A percentile compares a stretch with the other conserved stretches of the same genome.
Evolutionary conservation across 345 rosid genomes (phyloP).

Genomic region (Triadica sebifera): DNA sequence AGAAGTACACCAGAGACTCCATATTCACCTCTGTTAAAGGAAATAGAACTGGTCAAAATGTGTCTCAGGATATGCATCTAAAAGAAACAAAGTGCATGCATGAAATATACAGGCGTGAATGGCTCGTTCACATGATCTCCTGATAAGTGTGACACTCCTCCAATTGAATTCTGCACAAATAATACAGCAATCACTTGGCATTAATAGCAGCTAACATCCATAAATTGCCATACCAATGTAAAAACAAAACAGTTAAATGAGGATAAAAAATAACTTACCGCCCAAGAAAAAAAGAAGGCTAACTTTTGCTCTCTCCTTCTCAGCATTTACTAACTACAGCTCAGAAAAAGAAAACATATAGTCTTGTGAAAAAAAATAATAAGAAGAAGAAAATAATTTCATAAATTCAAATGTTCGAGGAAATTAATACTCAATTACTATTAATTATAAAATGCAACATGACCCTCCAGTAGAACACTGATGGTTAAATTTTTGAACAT

Average conservation of each 20-base stretch:
- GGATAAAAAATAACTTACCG: conserved; percentile 51
- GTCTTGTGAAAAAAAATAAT: background rate
- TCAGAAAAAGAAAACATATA: background rate
- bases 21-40: conserved; percentile 73
- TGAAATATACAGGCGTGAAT: conserved; percentile 59
- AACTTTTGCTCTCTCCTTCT: conserved; percentile 94
- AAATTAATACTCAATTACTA: background rate
- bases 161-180: conserved; percentile 76
- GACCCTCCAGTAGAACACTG: background rate
- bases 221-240: conserved; percentile 16
- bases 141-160: conserved; percentile 78
- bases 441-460: background rate
- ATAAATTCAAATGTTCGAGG: background rate
- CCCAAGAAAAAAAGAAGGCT: conserved; percentile 95
- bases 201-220: background rate
- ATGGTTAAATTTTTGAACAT: background rate
- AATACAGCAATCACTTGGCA: conserved; percentile 31
- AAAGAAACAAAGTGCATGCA: conserved; percentile 17
- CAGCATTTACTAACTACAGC: conserved; percentile 89
- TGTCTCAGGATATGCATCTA: background rate
- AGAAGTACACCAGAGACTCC: conserved; percentile 98
- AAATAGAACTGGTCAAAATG: conserved; percentile 25
- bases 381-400: too few relatives aligned
- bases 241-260: conserved; percentile 2
- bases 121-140: conserved; percentile 98